phyloP scores from a whole-genome alignment of 768 basidiomycete species.

The Mycena filopes region DNA sequence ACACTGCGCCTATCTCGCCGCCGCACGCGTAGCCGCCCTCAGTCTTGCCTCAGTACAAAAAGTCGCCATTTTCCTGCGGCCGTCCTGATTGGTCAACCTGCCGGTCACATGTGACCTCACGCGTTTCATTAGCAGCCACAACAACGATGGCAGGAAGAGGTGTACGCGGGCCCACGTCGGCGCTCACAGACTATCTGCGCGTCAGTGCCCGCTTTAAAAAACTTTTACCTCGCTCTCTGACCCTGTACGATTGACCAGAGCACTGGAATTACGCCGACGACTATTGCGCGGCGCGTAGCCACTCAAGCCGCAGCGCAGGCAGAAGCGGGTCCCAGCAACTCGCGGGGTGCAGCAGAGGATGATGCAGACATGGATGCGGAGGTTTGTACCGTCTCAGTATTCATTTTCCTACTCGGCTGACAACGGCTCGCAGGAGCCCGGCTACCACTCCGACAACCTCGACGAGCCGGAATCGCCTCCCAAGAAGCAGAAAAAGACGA shows the following conservation, averaged over 20 bases:
- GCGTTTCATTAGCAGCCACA: slow-evolving; percentile 20
- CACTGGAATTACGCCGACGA: slow-evolving; percentile 59
- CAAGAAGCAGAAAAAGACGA: slow-evolving; percentile 62
- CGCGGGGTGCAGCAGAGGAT: background rate
- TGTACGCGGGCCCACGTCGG: slow-evolving; percentile 85
- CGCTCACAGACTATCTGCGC: slow-evolving; percentile 82
- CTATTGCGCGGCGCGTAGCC: slow-evolving; percentile 53
- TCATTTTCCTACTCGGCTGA: background rate
- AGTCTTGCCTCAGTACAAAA: too few relatives aligned
- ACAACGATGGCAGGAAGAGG: slow-evolving; percentile 52
- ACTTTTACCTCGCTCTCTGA: background rate
- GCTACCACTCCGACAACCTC: slow-evolving; percentile 80
- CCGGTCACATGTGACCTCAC: slow-evolving; percentile 22
- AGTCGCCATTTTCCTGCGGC: too few relatives aligned
- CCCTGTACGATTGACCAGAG: slow-evolving; percentile 42
- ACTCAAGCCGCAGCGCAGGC: slow-evolving; percentile 49
- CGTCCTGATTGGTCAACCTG: too few relatives aligned
- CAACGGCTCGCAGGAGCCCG: slow-evolving; percentile 41
- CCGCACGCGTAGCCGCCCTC: too few relatives aligned
- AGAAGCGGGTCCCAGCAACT: slow-evolving; percentile 57
- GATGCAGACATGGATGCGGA: slow-evolving; percentile 30
- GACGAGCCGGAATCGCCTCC: slow-evolving; percentile 66
- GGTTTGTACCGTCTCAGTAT: background rate
- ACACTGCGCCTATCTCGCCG: too few relatives aligned
- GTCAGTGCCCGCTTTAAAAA: slow-evolving; percentile 48